A percentile compares a stretch with the other conserved stretches of the same genome.
Evolutionary conservation across 139 green algal genomes (phyloP).

Genomic region (Chlorella sp.): DNA sequence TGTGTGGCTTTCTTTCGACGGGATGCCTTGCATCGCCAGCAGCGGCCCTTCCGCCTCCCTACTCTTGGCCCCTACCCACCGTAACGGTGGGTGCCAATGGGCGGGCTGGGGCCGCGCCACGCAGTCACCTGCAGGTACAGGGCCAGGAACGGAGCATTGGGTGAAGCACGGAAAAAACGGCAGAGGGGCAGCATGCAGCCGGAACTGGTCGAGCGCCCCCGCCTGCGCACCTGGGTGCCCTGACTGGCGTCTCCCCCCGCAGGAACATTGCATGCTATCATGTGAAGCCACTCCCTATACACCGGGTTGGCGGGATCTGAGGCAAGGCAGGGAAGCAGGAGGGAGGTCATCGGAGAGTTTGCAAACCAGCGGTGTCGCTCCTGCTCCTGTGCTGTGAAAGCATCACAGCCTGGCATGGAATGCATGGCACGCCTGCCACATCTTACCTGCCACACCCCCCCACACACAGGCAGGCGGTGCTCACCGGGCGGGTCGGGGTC

Average conservation of each 20-base stretch:
- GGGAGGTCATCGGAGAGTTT: too few species aligned
- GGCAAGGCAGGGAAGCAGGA: background rate
- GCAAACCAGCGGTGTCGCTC: too few species aligned
- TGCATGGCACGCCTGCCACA: too few species aligned
- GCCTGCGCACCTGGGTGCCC: background rate
- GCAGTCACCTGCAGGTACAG: background rate
- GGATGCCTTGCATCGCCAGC: too few species aligned
- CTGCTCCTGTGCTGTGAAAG: too few species aligned
- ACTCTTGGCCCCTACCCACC: background rate
- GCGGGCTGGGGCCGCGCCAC: slow-evolving; percentile 5
- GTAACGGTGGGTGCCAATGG: slow-evolving; percentile 31
- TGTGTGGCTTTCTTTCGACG: too few species aligned
- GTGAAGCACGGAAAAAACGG: background rate
- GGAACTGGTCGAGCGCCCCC: too few species aligned
- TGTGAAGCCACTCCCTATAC: slow-evolving; percentile 12
- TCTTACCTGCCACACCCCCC: background rate
- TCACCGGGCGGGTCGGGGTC: slow-evolving; percentile 21
- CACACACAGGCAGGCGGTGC: background rate
- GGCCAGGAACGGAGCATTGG: too few species aligned
- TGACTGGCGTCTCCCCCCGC: background rate
- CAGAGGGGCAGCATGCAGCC: background rate
- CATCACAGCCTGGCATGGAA: too few species aligned
- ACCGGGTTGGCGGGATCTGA: background rate
- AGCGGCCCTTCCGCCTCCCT: background rate
- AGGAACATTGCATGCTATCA: slow-evolving; percentile 13